Conservation (phyloP, 2,329 filamentous ascomycete genomes). For the Aureobasidium lini region DNA sequence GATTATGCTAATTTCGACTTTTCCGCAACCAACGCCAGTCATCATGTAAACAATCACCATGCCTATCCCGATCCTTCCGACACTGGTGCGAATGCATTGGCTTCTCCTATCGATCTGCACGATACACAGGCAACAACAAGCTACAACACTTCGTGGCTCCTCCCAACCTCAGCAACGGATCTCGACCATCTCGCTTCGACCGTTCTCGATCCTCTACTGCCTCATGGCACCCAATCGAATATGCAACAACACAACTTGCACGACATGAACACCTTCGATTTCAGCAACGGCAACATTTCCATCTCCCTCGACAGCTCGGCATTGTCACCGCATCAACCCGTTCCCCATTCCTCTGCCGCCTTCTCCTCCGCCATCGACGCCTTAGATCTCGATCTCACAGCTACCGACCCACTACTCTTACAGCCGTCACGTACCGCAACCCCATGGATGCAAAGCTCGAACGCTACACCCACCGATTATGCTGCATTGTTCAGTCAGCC, state of each 20-base stretch:
- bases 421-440: slow-evolving; percentile 1
- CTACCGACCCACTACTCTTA: not conserved
- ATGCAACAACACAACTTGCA: not conserved
- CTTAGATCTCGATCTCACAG: not conserved
- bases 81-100: not conserved
- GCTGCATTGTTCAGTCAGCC: not conserved
- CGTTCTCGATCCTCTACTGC: slow-evolving; percentile 2
- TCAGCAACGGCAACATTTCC: slow-evolving; percentile 33
- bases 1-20: slow-evolving; percentile 17
- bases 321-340: not conserved
- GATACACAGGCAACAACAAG: not conserved
- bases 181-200: slow-evolving; percentile 14
- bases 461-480: not conserved
- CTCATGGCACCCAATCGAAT: not conserved
- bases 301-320: slow-evolving; percentile 29
- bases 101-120: slow-evolving; percentile 7
- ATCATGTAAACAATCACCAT: not conserved
- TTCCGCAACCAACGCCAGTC: not conserved
- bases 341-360: not conserved
- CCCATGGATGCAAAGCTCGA: not conserved
- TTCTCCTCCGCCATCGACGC: not conserved
- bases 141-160: not conserved
- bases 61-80: not conserved
- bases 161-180: not conserved
- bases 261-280: slow-evolving; percentile 33